Percentiles rank a stretch among this genome's conserved stretches.
These are phyloP conservation scores for Agrocybe praecox DNA, from an alignment of 768 basidiomycete genomes.

Conservation along the genomic window DNA sequence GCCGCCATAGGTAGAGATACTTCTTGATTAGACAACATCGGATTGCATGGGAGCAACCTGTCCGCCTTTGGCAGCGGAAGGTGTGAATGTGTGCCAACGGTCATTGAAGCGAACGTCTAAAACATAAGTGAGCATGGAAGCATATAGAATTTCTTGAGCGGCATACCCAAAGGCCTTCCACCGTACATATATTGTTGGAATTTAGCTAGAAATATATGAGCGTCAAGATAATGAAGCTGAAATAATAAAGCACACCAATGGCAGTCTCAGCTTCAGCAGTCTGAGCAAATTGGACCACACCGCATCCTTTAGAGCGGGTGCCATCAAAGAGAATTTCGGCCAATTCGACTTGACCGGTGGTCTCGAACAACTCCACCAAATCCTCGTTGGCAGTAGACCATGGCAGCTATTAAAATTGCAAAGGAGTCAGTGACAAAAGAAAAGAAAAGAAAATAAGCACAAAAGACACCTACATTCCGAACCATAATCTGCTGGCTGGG, in stretches of 20 bases:
- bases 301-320: conserved; percentile 90
- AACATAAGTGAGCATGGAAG: background rate
- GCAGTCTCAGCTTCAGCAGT: conserved; percentile 92
- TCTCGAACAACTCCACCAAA: conserved; percentile 96
- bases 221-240: background rate
- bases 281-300: conserved; percentile 93
- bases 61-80: conserved; percentile 86
- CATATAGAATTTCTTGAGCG: too few relatives aligned
- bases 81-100: conserved; percentile 92
- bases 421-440: background rate
- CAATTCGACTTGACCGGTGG: conserved; percentile 91
- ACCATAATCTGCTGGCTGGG: conserved; percentile 98
- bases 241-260: conserved; percentile 57
- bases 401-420: conserved; percentile 63
- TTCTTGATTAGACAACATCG: conserved; percentile 33
- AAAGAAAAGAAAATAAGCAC: background rate
- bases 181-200: conserved; percentile 97
- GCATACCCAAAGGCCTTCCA: conserved; percentile 77
- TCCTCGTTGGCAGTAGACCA: conserved; percentile 99
- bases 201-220: conserved; percentile 59
- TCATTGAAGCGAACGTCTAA: conserved; percentile 93
- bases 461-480: conserved; percentile 84
- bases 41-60: conserved; percentile 69
- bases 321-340: conserved; percentile 96
- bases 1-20: too few relatives aligned